phyloP scores from a whole-genome alignment of 2,329 filamentous ascomycete genomes.

The Sclerotinia glacialis region DNA sequence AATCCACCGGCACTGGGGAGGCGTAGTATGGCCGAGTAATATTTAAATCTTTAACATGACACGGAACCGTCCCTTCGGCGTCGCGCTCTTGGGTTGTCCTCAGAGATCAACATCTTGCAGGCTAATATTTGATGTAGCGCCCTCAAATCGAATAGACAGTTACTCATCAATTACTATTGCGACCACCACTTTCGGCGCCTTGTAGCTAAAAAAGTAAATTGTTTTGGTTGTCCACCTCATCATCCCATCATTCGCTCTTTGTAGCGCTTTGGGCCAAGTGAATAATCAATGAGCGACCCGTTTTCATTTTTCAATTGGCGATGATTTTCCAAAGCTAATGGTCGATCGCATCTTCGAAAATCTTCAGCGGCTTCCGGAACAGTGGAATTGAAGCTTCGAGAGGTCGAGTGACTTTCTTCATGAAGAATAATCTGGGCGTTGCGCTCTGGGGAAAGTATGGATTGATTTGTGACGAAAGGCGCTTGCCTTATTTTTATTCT shows the following conservation, averaged over 20 bases:
- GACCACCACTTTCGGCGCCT: background rate
- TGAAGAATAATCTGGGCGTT: background rate
- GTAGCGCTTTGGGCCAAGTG: background rate
- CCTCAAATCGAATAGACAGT: background rate
- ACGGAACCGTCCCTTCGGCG: conserved; percentile 1
- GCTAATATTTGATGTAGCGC: background rate
- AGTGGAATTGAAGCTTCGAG: background rate
- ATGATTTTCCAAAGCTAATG: background rate
- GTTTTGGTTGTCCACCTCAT: background rate
- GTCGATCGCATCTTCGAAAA: background rate
- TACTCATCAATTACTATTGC: background rate
- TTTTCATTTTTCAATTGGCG: background rate
- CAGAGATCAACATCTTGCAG: background rate
- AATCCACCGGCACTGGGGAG: conserved; percentile 1
- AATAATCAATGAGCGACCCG: background rate
- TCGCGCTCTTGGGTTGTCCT: background rate
- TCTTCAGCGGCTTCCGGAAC: conserved; percentile 16
- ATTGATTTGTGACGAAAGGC: background rate
- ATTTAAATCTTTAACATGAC: background rate
- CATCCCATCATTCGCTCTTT: background rate
- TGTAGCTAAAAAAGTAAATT: background rate
- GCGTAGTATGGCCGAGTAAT: background rate
- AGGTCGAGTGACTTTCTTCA: background rate
- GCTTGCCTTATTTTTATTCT: background rate
- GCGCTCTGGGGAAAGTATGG: background rate